Base-by-base conservation (phyloP, 2,329 filamentous ascomycete species). In the Colletotrichum sp. region DNA sequence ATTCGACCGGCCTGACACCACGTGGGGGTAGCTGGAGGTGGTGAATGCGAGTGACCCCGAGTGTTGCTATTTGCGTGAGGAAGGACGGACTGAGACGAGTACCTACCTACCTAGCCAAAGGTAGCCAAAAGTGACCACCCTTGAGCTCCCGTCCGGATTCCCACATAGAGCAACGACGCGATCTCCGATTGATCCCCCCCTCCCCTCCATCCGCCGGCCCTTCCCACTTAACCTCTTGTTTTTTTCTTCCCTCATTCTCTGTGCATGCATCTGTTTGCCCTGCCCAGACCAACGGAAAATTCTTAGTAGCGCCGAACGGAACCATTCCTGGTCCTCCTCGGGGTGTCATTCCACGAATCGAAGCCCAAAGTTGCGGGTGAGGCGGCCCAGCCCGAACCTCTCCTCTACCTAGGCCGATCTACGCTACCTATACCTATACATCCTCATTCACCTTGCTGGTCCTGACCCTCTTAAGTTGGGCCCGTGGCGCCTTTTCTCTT, bases 281-380 rank as follows among this genome's bases (percentile, higher is more conserved):
- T 69, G 64, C 57, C 73, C 44, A 49, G 70, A 26, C 69, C 44
- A 69, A 73, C 57, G 73, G 57, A 76, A 73, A 49, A 76, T 73
- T 60, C 36, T 68, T 67, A 65, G 62, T 68, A 60, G 55, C 55
- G 55, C 69, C 36, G 32, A 75, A 68, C 57, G 36, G 72, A 63
- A 34, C 62, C 64, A 60, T 72, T 76, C 69, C 69, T 59, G n/a
- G 34, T 64, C 44, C 16, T 52, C 21, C 70, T 73, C 73, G 70
- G 70, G 64, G 39, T 76, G 32, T 73, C 70, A 69, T 76, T 76
- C 73, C 73, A 76, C 73, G 73, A 76, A 76, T 76, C 64, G 65
- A 69, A 72, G 59, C 44, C 32, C 73, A 66, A 55, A 36, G 26
- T 44, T 68, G 73, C 69, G 68, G 52, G 30, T 64, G 70, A 76